Evolutionary conservation across 495 filamentous ascomycete genomes (phyloP).

Genomic region (Penicillium flavigenum): DNA sequence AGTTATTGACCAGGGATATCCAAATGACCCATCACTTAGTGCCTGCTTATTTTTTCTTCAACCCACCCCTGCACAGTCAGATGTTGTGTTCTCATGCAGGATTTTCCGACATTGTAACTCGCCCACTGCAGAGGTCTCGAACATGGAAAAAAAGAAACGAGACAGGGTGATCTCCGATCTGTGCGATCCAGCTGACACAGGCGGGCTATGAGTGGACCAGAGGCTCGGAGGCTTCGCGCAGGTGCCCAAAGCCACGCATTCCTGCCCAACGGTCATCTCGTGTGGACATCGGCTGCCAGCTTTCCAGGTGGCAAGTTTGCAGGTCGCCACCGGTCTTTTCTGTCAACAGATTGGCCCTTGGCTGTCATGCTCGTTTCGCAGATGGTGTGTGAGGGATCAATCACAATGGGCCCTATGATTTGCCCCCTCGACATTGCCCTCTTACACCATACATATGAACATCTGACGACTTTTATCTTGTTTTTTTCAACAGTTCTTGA

Average conservation of each 20-base stretch:
- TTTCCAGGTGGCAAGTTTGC: conserved; percentile 26
- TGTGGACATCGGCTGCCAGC: conserved; percentile 12
- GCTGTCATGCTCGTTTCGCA: conserved; percentile 4
- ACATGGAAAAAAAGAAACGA: conserved; percentile 8
- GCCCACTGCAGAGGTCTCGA: conserved; percentile 8
- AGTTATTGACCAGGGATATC: neutral
- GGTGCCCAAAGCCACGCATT: conserved; percentile 48
- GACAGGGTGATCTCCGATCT: conserved; percentile 20
- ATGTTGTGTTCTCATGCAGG: conserved; percentile 18
- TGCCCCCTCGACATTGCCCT: conserved; percentile 6
- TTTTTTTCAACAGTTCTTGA: conserved; percentile 6
- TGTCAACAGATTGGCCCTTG: conserved; percentile 19
- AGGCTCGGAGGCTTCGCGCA: conserved; percentile 12
- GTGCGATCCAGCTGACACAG: conserved; percentile 23
- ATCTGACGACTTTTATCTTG: conserved; percentile 10
- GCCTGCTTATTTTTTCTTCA: conserved; percentile 12
- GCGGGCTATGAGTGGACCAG: conserved; percentile 22
- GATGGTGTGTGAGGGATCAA: conserved; percentile 11
- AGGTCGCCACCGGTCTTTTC: conserved; percentile 17
- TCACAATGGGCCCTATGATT: conserved; percentile 7
- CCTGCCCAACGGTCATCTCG: conserved; percentile 39
- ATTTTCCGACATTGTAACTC: conserved; percentile 4
- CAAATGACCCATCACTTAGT: neutral
- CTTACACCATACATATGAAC: conserved; percentile 1
- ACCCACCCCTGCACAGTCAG: neutral